These are phyloP conservation scores for Penicillium egyptiacum DNA, from an alignment of 495 filamentous ascomycete genomes.

Conservation along the genomic window DNA sequence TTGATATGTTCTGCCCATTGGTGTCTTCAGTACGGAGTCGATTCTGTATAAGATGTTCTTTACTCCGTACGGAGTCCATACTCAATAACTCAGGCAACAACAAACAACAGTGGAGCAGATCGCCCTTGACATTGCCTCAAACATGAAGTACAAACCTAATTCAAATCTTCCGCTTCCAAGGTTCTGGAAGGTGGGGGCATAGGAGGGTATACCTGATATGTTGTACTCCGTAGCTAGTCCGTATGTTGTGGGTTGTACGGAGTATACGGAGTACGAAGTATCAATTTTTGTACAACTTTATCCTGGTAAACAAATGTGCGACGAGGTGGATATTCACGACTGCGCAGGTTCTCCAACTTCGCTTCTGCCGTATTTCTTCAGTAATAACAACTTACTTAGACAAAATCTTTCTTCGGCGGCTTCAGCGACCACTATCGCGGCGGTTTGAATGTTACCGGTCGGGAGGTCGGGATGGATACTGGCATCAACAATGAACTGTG, in stretches of 20 bases:
- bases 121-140: not conserved
- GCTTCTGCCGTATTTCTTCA: not conserved
- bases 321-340: not conserved
- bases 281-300: no score
- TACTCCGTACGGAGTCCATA: no score
- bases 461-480: conserved; percentile 48
- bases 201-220: no score
- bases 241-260: no score
- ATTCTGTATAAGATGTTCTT: not conserved
- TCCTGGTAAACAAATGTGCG: not conserved
- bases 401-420: conserved; percentile 39
- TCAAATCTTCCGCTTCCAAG: not conserved
- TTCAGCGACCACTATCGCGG: conserved; percentile 47
- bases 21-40: not conserved
- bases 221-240: no score
- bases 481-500: conserved; percentile 38
- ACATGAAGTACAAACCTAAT: not conserved
- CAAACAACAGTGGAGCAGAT: not conserved
- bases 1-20: not conserved
- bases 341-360: not conserved
- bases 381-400: conserved; percentile 1
- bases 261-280: no score
- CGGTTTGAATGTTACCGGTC: conserved; percentile 46
- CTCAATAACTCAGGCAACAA: no score
- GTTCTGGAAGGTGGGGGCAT: not conserved